Evolutionary conservation across 2,329 filamentous ascomycete genomes (phyloP).

Genomic region (Ophiostoma triangulosporum): DNA sequence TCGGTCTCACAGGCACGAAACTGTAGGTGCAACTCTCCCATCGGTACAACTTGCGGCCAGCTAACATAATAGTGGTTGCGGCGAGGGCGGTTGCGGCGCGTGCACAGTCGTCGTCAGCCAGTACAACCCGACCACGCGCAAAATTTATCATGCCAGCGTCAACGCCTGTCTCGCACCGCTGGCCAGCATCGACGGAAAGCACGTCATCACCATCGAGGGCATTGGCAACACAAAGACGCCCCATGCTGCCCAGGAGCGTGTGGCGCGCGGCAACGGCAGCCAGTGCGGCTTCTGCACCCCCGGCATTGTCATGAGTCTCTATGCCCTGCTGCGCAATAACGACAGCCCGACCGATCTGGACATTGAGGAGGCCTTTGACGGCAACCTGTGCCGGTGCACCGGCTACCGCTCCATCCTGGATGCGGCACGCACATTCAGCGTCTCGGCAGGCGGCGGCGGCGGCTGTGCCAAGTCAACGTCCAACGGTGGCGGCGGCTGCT

Average conservation of each 20-base stretch:
- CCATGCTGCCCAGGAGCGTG: slow-evolving; percentile 80
- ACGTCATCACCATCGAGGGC: slow-evolving; percentile 94
- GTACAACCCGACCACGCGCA: slow-evolving; percentile 79
- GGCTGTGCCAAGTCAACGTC: slow-evolving; percentile 35
- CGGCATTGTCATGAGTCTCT: slow-evolving; percentile 95
- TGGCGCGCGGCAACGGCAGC: slow-evolving; percentile 82
- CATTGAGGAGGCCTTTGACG: slow-evolving; percentile 92
- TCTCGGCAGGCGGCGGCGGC: slow-evolving; percentile 26
- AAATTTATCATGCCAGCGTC: slow-evolving; percentile 91
- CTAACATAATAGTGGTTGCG: slow-evolving; percentile 52
- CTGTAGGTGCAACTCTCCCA: slow-evolving; percentile 32
- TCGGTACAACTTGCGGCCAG: no score
- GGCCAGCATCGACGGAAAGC: slow-evolving; percentile 88
- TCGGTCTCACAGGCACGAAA: slow-evolving; percentile 91
- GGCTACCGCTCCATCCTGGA: slow-evolving; percentile 91
- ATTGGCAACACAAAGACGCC: slow-evolving; percentile 80
- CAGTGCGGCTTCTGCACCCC: slow-evolving; percentile 90
- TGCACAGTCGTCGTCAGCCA: slow-evolving; percentile 94
- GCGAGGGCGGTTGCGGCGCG: slow-evolving; percentile 90
- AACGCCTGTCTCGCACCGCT: slow-evolving; percentile 92
- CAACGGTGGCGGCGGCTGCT: slow-evolving; percentile 48
- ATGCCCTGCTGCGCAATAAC: slow-evolving; percentile 81
- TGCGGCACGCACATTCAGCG: slow-evolving; percentile 79
- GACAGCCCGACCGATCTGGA: slow-evolving; percentile 63
- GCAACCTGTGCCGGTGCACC: slow-evolving; percentile 89